Base-by-base conservation (phyloP, 2,329 filamentous ascomycete species). In the Fusarium oxysporum region DNA sequence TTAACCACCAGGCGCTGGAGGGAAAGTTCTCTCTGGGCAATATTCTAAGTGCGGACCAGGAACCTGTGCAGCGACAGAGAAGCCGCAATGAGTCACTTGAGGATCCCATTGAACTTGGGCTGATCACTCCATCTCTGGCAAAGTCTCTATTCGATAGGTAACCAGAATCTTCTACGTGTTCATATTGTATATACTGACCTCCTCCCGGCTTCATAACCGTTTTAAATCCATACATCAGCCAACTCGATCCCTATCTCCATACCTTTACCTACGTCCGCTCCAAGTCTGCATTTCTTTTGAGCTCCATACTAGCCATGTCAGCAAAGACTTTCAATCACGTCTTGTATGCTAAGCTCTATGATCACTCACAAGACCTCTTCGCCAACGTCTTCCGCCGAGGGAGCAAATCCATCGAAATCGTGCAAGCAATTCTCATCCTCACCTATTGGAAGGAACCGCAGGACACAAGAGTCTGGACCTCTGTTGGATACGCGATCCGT, bases 121-220 rank as follows among this genome's bases (percentile, higher is more conserved):
- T 57, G 3, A 37, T 57, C 14, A 57, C 32, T 19, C 40, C 41
- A 17, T 48, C 55, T 2, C 30, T 57, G 3, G 55, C 41, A 1
- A 57, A 35, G 32, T 57, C 55, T n/a, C 19, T 57, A 5, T 57
- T 57, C 9, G 55, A 57, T 4, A 57, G 40, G 54, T 57, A 1
- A 28, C 0, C 8, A 9, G 1, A n/a, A 12, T 13, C 10, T 2
- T 9, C 3, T 2, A 6, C 3, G 1, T 6, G 14, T 6, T 16
- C n/a, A 44, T 17, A 4, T 5, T 4, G 3, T 16, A 30, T 13
- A 17, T 23, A 6, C 21, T 55, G 21, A 55, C 10, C 7, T 8
- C 1, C 2, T 7, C 7, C 2, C 0, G 48, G 55, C 21, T 57
- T 57, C 23, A 57, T 57, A 17, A 57, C 55, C 2, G 30, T 48